Evolutionary conservation across 225 moss, liverwort and hornwort species (phyloP).

Genomic region (Neckera pumila): DNA sequence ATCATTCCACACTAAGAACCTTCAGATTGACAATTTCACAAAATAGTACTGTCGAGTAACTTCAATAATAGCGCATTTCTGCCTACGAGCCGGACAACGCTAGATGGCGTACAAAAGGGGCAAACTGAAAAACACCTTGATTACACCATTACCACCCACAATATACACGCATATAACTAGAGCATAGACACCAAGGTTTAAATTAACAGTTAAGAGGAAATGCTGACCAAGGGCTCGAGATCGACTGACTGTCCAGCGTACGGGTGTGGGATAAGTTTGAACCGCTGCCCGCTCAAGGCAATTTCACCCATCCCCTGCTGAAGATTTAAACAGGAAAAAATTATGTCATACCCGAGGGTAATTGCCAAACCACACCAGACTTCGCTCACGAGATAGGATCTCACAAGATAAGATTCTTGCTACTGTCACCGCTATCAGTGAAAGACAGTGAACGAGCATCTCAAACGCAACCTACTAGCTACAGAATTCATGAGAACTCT

Average conservation of each 20-base stretch:
- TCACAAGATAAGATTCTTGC: not conserved
- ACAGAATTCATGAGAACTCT: not conserved
- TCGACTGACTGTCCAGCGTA: conserved; percentile 36
- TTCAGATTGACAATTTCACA: not conserved
- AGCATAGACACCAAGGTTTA: not conserved
- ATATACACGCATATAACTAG: not conserved
- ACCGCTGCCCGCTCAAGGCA: conserved; percentile 56
- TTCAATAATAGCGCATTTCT: not conserved
- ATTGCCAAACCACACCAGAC: not conserved
- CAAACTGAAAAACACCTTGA: not conserved
- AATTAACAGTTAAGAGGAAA: not conserved
- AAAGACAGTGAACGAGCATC: not conserved
- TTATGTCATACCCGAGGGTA: not conserved
- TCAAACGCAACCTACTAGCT: not conserved
- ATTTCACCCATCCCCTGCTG: conserved; percentile 63
- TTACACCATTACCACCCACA: not conserved
- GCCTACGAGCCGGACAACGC: not conserved
- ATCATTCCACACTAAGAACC: not conserved
- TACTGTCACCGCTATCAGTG: not conserved
- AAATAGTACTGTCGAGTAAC: not conserved
- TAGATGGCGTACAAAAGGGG: not conserved
- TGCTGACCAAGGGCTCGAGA: conserved; percentile 45
- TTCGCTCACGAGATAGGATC: not conserved
- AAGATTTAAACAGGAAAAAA: not conserved
- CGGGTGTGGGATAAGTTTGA: conserved; percentile 43